Evolutionary conservation across 2,329 filamentous ascomycete genomes (phyloP).

Genomic region (Aphanocladium album): DNA sequence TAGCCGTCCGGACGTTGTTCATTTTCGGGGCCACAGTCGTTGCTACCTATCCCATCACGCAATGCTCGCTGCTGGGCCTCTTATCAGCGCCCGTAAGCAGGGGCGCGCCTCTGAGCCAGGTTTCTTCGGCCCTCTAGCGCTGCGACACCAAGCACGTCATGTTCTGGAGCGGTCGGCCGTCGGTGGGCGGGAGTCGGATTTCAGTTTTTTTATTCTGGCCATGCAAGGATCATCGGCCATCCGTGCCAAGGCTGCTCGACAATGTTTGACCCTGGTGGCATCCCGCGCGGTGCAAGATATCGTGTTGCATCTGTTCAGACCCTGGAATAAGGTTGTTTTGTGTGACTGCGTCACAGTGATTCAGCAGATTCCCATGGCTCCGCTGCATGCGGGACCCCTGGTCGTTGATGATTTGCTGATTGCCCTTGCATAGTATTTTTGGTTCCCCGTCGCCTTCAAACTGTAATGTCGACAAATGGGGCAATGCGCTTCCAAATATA

Average conservation of each 20-base stretch:
- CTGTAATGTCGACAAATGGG: not conserved
- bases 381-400: not conserved
- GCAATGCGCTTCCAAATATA: not conserved
- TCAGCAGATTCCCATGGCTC: not conserved
- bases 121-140: not conserved
- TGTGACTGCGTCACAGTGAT: not conserved
- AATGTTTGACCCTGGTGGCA: not conserved
- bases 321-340: not conserved
- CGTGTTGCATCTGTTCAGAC: not conserved
- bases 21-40: not conserved
- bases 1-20: not conserved
- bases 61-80: not conserved
- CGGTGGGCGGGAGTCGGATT: not conserved
- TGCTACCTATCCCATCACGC: not conserved
- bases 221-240: not conserved
- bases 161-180: conserved; percentile 2
- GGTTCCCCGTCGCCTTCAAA: not conserved
- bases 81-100: not conserved
- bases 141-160: conserved; percentile 4
- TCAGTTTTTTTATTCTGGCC: not conserved
- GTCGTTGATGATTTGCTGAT: not conserved
- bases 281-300: not conserved
- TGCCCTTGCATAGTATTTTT: not conserved
- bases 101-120: not conserved
- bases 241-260: not conserved